A percentile compares a stretch with the other conserved stretches of the same genome.
Conservation (phyloP, 768 basidiomycete genomes). For the Pulveroboletus frians region DNA sequence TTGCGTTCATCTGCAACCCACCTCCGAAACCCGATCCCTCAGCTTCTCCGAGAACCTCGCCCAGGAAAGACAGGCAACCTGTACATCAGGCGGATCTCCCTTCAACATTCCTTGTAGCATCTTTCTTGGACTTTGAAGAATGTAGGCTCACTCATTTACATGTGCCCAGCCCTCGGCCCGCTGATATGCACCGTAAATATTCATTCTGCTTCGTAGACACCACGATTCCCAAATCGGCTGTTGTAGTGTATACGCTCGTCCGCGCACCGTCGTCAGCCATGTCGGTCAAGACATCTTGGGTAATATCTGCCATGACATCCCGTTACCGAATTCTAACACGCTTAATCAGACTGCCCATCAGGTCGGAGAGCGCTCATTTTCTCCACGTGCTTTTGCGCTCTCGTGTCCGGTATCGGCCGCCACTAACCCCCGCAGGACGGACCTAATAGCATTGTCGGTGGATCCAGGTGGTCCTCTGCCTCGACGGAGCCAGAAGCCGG, state of each 20-base stretch:
- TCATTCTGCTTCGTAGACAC: constrained; percentile 37
- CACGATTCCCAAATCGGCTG: constrained; percentile 34
- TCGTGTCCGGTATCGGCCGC: constrained; percentile 34
- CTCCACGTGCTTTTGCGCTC: constrained; percentile 43
- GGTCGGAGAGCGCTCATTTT: constrained; percentile 37
- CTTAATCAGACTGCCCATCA: constrained; percentile 18
- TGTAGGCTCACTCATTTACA: constrained; percentile 38
- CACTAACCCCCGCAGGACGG: constrained; percentile 27
- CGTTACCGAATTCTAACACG: constrained; percentile 2
- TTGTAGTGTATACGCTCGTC: constrained; percentile 29
- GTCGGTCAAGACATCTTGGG: constrained; percentile 36
- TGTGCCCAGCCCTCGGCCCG: background rate
- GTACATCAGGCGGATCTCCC: constrained; percentile 24
- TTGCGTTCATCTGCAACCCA: constrained; percentile 44
- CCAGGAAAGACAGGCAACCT: constrained; percentile 25
- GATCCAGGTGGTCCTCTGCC: constrained; percentile 42
- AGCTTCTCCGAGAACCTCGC: constrained; percentile 22
- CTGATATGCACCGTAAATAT: constrained; percentile 23
- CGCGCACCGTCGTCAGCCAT: constrained; percentile 28
- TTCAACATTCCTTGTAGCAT: constrained; percentile 45
- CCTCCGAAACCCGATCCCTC: constrained; percentile 25
- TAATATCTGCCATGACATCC: constrained; percentile 15
- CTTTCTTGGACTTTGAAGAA: constrained; percentile 55
- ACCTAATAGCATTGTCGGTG: constrained; percentile 45
- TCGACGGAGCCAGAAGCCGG: constrained; percentile 28